phyloP scores from a whole-genome alignment of 352 stramenopile species.

The Globisporangium sylvaticum region DNA sequence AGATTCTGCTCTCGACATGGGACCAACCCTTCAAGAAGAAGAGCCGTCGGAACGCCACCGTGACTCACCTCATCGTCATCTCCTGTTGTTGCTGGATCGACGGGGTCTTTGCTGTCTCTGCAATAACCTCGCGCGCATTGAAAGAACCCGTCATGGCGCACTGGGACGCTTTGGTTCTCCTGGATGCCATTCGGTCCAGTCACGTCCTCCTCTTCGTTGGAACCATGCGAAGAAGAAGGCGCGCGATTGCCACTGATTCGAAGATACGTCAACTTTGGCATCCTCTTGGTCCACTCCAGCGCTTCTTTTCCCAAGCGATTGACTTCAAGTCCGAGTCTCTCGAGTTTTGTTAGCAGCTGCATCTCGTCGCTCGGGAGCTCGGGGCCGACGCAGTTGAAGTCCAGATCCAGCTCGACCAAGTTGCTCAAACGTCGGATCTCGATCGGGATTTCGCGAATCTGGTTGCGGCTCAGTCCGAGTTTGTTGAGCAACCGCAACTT shows the following conservation, averaged over 20 bases:
- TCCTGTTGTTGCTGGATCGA: not conserved
- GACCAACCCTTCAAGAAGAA: conserved; percentile 15
- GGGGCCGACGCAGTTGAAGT: conserved; percentile 51
- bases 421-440: conserved; percentile 52
- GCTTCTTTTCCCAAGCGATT: conserved; percentile 35
- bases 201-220: not conserved
- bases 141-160: conserved; percentile 52
- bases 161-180: conserved; percentile 10
- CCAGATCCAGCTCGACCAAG: conserved; percentile 62
- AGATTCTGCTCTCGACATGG: conserved; percentile 22
- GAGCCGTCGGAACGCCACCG: not conserved
- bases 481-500: conserved; percentile 49
- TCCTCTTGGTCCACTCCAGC: conserved; percentile 18
- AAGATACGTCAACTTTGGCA: conserved; percentile 39
- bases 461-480: conserved; percentile 59
- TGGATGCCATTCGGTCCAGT: not conserved
- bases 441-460: conserved; percentile 30
- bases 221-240: too few relatives aligned
- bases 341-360: conserved; percentile 34
- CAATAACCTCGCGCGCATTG: conserved; percentile 27
- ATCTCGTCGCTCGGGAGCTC: conserved; percentile 35
- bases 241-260: conserved; percentile 49
- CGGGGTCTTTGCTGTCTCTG: not conserved
- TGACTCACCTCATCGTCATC: not conserved
- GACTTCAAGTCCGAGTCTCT: conserved; percentile 57